These are phyloP conservation scores for Catunica adiposa DNA, from an alignment of 2,329 filamentous ascomycete genomes.

Conservation along the genomic window DNA sequence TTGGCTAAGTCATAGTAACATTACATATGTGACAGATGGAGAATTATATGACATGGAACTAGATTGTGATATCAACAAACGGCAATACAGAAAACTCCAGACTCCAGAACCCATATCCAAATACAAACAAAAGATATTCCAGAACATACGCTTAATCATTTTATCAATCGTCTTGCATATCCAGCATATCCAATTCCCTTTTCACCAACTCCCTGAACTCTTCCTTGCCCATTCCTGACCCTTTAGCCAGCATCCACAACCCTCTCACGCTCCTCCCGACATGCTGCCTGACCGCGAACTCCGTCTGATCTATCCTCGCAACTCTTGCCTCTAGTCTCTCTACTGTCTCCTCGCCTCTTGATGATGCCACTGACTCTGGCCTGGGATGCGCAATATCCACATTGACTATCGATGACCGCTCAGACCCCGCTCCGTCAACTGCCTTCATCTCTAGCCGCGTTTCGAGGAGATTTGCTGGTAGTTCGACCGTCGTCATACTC, in stretches of 20 bases:
- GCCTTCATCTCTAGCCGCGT: neutral
- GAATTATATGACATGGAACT: too few relatives aligned
- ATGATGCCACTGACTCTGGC: slow-evolving; percentile 41
- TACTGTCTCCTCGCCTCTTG: slow-evolving; percentile 39
- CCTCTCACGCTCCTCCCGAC: slow-evolving; percentile 64
- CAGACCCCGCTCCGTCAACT: neutral
- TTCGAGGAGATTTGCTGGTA: neutral
- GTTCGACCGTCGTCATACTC: neutral
- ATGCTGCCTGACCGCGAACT: slow-evolving; percentile 64
- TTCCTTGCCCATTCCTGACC: slow-evolving; percentile 54
- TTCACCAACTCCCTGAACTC: slow-evolving; percentile 60
- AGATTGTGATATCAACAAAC: too few relatives aligned
- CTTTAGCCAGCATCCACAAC: slow-evolving; percentile 52
- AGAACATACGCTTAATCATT: too few relatives aligned
- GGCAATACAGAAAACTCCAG: too few relatives aligned
- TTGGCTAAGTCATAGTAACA: too few relatives aligned
- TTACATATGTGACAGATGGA: too few relatives aligned
- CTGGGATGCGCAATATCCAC: slow-evolving; percentile 35
- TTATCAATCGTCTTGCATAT: slow-evolving; percentile 44
- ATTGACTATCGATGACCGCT: slow-evolving; percentile 16
- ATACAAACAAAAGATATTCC: too few relatives aligned
- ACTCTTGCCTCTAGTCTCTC: slow-evolving; percentile 44
- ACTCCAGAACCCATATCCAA: too few relatives aligned
- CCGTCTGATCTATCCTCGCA: slow-evolving; percentile 42
- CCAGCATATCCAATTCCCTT: slow-evolving; percentile 54